Evolutionary conservation across 306 rosid species (phyloP), one percentile per base, ranked within the genome.

Genomic region (Hylodesmum podocarpum): DNA sequence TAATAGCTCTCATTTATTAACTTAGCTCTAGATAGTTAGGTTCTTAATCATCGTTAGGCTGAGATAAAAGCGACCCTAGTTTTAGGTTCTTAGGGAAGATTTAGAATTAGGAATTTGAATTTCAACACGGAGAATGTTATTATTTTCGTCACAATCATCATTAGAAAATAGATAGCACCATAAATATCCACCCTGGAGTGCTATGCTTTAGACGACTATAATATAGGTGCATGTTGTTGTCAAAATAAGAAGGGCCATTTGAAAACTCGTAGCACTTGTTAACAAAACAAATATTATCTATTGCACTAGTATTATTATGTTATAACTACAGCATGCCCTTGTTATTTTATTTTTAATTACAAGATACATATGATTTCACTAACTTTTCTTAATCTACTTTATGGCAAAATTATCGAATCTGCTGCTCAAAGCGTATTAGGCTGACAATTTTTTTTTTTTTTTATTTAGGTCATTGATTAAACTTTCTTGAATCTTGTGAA

Each of bases 41-140:
- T 63, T 77, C 74, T 70, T 57, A 46, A 57, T 84, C 75, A 47
- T 75, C 67, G 57, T 61, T 65, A 39, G 46, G 11, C 9, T 8
- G 8, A 31, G 66, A 73, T n/a, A 71, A 71, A 54, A 40, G 15
- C 29, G 6, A 44, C 29, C 64, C 44, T 29, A 54, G 39, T 47
- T 57, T 58, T 58, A 75, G 70, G 40, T 29, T 54, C 64, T 72
- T 76, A 66, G 79, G 73, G 65, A 31, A 53, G 77, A 39, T 81
- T 67, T 61, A 19, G 67, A 75, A 36, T 72, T 70, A 57, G 57
- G 46, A n/a, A n/a, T n/a, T n/a, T n/a, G n/a, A n/a, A 58, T 66
- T 59, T 61, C 39, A 47, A 77, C 62, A 13, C 7, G 5, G 18
- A 22, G 7, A 29, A 58, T 14, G 46, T 57, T 40, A 34, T 69